These are phyloP conservation scores for Salmacisia buchloeana DNA, from an alignment of 1,284 basidiomycete species.

Conservation along the genomic window DNA sequence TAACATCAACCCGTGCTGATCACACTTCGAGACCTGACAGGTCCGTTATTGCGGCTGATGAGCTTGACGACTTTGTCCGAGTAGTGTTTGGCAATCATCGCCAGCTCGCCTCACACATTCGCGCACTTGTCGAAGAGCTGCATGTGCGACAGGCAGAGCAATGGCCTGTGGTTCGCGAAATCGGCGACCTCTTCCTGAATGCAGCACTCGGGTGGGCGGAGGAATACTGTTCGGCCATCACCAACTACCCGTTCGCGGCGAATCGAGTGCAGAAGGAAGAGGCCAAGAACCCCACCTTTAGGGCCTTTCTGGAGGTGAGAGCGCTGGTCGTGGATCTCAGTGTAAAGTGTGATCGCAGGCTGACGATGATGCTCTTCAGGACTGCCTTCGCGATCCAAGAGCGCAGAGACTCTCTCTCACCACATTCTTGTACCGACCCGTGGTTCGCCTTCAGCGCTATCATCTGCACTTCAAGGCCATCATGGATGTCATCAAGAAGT, in stretches of 20 bases:
- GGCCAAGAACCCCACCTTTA: constrained; percentile 73
- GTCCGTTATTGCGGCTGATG: constrained; percentile 6
- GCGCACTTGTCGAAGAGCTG: constrained; percentile 73
- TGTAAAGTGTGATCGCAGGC: no score
- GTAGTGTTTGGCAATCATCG: constrained; percentile 82
- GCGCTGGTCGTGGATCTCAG: no score
- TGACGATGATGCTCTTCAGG: no score
- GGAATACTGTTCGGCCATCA: constrained; percentile 79
- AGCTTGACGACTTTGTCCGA: constrained; percentile 72
- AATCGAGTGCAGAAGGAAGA: constrained; percentile 77
- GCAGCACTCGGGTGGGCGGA: constrained; percentile 81
- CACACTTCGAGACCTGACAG: no score
- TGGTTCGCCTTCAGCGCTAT: constrained; percentile 83
- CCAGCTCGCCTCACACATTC: constrained; percentile 75
- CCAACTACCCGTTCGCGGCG: constrained; percentile 77
- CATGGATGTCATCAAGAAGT: constrained; percentile 54
- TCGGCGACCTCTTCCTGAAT: constrained; percentile 84
- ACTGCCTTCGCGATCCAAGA: constrained; percentile 61
- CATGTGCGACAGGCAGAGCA: constrained; percentile 83
- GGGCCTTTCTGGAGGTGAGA: constrained; percentile 77
- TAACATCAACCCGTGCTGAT: no score
- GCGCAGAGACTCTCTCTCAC: constrained; percentile 76
- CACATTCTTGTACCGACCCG: constrained; percentile 77
- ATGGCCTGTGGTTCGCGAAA: constrained; percentile 70
- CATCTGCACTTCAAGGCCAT: constrained; percentile 81